Conservation (phyloP, 2,329 filamentous ascomycete species). For the Colletotrichum acutatum region DNA sequence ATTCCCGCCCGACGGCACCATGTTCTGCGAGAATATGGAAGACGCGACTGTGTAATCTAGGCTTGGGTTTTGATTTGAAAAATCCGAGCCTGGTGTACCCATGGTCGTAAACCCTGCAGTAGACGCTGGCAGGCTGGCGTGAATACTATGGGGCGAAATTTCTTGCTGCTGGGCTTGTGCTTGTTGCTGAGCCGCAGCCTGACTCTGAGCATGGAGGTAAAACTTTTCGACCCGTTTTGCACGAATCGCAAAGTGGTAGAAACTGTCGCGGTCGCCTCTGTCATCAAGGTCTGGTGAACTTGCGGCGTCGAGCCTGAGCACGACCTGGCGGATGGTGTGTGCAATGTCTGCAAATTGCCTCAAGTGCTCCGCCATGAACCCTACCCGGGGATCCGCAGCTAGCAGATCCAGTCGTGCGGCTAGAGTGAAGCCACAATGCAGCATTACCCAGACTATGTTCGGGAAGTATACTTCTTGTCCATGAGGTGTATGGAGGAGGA, state of each 20-base stretch:
- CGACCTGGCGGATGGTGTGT: conserved; percentile 43
- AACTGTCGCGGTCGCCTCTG: conserved; percentile 38
- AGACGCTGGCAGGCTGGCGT: background rate
- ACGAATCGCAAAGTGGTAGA: conserved; percentile 39
- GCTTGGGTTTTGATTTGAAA: background rate
- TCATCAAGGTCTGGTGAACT: conserved; percentile 27
- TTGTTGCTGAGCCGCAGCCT: background rate
- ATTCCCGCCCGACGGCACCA: background rate
- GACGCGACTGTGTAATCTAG: conserved; percentile 9
- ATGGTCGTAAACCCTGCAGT: background rate
- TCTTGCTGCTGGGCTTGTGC: background rate
- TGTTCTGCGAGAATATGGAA: background rate
- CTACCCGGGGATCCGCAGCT: conserved; percentile 40
- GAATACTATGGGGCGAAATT: background rate
- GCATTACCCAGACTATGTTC: conserved; percentile 46
- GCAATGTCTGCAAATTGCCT: conserved; percentile 44
- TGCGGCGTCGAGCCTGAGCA: conserved; percentile 42
- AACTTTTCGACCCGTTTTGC: conserved; percentile 31
- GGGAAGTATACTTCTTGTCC: conserved; percentile 43
- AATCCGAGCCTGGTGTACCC: conserved; percentile 3
- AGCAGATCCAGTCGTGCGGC: conserved; percentile 45
- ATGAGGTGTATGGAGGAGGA: conserved; percentile 41
- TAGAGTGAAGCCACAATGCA: conserved; percentile 45
- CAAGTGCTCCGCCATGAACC: conserved; percentile 41
- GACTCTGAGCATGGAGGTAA: conserved; percentile 16